Base-by-base conservation (phyloP, 768 basidiomycete species). In the Phaffia tasmanica region DNA sequence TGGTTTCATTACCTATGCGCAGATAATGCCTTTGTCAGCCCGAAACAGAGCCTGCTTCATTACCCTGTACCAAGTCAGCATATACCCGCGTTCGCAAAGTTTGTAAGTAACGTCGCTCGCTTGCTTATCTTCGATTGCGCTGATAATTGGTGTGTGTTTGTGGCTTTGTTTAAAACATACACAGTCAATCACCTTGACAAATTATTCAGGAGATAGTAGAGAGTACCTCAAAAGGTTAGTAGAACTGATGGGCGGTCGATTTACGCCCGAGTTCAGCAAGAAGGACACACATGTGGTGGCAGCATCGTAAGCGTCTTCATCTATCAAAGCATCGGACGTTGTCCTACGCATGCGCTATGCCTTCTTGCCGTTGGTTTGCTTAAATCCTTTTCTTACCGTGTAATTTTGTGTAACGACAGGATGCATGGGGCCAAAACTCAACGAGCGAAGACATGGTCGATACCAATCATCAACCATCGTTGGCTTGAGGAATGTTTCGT, bases 401-500 rank as follows among this genome's bases (percentile, higher is more conserved):
- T 0, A n/a, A n/a, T n/a, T n/a, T n/a, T 32, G 0, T 19, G 5
- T 19, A 18, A 54, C 35, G 35, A 42, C 75, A 72, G 70, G 25
- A 70, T 70, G 55, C 57, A 51, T 25, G 81, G 81, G 49, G 76
- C 78, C 1, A 95, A 95, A 77, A 84, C 86, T 0, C 77, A 77
- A 8, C 87, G 87, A 72, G 89, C 90, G 0, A 78, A 80, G 9
- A 78, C 83, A 0, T 94, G 92, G 92, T 83, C 82, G 0, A 86
- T 93, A 69, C 86, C 89, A 0, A 80, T 92, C 65, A 86, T 93
- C 15, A 94, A 91, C 71, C 92, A 97, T 71, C 81, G 81, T 0
- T 95, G 90, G 89, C 80, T 95, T 3, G 92, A 95, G 73, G 89
- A 92, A 69, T 93, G 89, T 73, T 87, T 92, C 72, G 76, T 84